Percentiles rank a stretch among this genome's conserved stretches.
Conservation (phyloP, 2,329 filamentous ascomycete genomes). For the Pseudopithomyces chartarum region DNA sequence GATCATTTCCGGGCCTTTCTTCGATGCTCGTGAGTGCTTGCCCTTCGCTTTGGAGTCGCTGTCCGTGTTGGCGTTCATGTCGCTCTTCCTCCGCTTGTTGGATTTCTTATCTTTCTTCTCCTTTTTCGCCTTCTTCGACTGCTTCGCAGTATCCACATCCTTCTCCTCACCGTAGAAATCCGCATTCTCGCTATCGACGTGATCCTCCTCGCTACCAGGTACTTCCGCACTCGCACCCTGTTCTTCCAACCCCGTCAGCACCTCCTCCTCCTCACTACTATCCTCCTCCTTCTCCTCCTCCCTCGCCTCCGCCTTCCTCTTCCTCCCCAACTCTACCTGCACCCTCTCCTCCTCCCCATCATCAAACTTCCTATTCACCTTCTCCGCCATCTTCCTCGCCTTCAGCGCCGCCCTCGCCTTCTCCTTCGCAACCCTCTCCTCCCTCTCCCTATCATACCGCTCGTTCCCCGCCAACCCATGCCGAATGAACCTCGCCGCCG, state of each 20-base stretch:
- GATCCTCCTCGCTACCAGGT: conserved; percentile 11
- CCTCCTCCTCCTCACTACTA: conserved; percentile 10
- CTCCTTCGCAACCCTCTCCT: conserved; percentile 44
- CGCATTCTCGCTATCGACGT: conserved; percentile 20
- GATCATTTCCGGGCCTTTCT: conserved; percentile 9
- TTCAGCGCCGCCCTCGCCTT: conserved; percentile 30
- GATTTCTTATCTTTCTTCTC: conserved; percentile 17
- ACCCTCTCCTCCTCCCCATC: conserved; percentile 29
- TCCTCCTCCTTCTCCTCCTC: background rate
- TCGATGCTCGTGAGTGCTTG: background rate
- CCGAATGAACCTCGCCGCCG: conserved; percentile 80
- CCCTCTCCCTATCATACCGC: conserved; percentile 48
- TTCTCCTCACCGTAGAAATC: conserved; percentile 18
- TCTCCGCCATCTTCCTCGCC: conserved; percentile 23
- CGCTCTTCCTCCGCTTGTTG: conserved; percentile 10
- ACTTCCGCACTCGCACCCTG: background rate
- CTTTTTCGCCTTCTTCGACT: conserved; percentile 20
- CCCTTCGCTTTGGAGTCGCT: background rate
- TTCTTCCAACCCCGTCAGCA: conserved; percentile 30
- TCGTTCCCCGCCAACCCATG: conserved; percentile 69
- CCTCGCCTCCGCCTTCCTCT: conserved; percentile 27
- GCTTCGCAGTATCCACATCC: conserved; percentile 9
- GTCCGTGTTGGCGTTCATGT: background rate
- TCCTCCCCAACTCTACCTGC: conserved; percentile 23
- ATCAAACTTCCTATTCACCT: conserved; percentile 36